These are phyloP conservation scores for Phytopythium helicoides DNA, from an alignment of 352 stramenopile genomes.

Conservation along the genomic window DNA sequence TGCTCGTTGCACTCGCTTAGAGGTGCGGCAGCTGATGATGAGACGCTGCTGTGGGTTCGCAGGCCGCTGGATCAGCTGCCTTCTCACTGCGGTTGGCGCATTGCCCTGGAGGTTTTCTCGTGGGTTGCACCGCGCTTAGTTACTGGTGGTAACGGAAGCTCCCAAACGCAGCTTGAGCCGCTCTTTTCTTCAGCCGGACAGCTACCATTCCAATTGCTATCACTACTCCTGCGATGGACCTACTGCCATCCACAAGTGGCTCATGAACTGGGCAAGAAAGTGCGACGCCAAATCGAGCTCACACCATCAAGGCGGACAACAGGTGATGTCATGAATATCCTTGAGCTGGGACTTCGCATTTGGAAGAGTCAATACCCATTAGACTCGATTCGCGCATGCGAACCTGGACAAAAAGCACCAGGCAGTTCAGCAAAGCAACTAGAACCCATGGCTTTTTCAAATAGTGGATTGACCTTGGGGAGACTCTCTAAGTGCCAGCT, in stretches of 20 bases:
- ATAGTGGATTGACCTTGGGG: not conserved
- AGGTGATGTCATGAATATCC: constrained; percentile 28
- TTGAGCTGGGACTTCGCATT: constrained; percentile 17
- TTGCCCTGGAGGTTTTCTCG: constrained; percentile 52
- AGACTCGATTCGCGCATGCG: not conserved
- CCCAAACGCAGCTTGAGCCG: not conserved
- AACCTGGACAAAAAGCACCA: not conserved
- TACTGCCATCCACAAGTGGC: constrained; percentile 60
- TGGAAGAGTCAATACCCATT: constrained; percentile 28
- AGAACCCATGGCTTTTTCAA: not conserved
- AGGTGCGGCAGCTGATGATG: not conserved
- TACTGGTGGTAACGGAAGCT: not conserved
- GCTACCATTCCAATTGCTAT: constrained; percentile 66
- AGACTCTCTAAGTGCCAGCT: constrained; percentile 56
- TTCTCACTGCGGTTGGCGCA: constrained; percentile 47
- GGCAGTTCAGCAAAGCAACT: not conserved
- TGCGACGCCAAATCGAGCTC: constrained; percentile 46
- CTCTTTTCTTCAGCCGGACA: constrained; percentile 40
- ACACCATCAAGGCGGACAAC: constrained; percentile 44
- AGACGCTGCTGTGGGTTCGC: constrained; percentile 10
- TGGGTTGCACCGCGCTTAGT: constrained; percentile 9
- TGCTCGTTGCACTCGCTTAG: constrained; percentile 1
- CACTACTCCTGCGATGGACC: constrained; percentile 68
- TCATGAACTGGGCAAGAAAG: constrained; percentile 28
- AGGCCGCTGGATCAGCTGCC: constrained; percentile 37